Percentiles rank a stretch among this genome's conserved stretches.
These are phyloP conservation scores for Karstenula rhodostoma DNA, from an alignment of 2,329 filamentous ascomycete species.

Conservation along the genomic window DNA sequence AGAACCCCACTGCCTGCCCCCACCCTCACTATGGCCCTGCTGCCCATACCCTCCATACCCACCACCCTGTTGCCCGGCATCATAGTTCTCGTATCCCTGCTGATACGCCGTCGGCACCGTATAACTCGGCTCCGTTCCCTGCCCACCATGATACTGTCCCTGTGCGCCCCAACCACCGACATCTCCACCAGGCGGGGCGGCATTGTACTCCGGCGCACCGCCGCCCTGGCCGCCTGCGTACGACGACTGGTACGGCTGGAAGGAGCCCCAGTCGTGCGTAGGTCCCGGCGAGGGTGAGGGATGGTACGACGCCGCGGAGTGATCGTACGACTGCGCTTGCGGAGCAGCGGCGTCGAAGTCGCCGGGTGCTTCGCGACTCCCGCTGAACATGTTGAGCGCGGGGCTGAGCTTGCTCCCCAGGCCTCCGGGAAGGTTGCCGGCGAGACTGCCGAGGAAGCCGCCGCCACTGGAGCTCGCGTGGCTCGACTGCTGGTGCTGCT, in stretches of 20 bases:
- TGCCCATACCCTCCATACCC: constrained; percentile 34
- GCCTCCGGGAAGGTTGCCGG: constrained; percentile 26
- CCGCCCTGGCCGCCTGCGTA: constrained; percentile 32
- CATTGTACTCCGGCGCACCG: constrained; percentile 36
- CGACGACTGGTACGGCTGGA: constrained; percentile 48
- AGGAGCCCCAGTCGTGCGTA: constrained; percentile 35
- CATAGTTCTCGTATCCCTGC: constrained; percentile 46
- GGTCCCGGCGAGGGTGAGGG: constrained; percentile 37
- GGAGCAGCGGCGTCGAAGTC: constrained; percentile 26
- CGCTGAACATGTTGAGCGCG: constrained; percentile 31
- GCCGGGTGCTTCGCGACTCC: constrained; percentile 33
- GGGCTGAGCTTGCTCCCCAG: constrained; percentile 26
- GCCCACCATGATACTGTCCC: constrained; percentile 42
- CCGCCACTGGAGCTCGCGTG: constrained; percentile 26
- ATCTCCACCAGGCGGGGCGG: constrained; percentile 24
- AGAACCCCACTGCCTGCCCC: constrained; percentile 42
- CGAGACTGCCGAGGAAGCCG: constrained; percentile 34
- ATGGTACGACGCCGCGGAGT: constrained; percentile 24
- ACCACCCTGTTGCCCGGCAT: constrained; percentile 15
- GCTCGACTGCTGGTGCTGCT: constrained; percentile 16
- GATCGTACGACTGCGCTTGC: background rate
- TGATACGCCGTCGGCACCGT: constrained; percentile 47
- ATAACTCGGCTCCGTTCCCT: constrained; percentile 44
- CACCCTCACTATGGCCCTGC: constrained; percentile 17
- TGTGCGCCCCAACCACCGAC: constrained; percentile 32